Conservation (phyloP, 176 grass and related monocot species). For the Poa pratensis region DNA sequence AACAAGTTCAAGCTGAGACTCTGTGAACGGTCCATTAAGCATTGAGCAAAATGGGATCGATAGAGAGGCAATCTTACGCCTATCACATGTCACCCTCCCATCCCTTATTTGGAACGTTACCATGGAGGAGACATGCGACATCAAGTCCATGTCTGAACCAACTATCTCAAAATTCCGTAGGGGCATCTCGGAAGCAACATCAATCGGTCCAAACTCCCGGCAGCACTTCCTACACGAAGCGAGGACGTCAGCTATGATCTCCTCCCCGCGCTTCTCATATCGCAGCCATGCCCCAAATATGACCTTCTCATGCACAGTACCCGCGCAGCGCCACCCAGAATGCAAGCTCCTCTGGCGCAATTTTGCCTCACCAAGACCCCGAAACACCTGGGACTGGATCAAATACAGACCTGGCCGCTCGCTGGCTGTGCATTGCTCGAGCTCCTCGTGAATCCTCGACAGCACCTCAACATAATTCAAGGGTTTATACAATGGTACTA, state of each 20-base stretch:
- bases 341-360: constrained; percentile 83
- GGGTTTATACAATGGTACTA: constrained; percentile 74
- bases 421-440: constrained; percentile 63
- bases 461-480: constrained; percentile 81
- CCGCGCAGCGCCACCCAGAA: constrained; percentile 69
- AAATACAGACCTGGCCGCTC: constrained; percentile 68
- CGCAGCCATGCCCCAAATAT: constrained; percentile 77
- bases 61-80: constrained; percentile 76
- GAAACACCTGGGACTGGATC: constrained; percentile 90
- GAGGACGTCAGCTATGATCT: constrained; percentile 74
- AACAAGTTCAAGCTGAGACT: constrained; percentile 86
- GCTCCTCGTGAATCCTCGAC: constrained; percentile 85
- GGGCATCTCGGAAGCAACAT: constrained; percentile 72
- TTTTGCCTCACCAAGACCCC: constrained; percentile 80
- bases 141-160: constrained; percentile 22
- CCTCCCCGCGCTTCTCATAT: constrained; percentile 82
- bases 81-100: constrained; percentile 74
- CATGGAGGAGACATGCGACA: constrained; percentile 38
- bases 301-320: constrained; percentile 75
- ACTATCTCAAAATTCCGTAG: constrained; percentile 41
- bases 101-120: constrained; percentile 77
- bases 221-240: constrained; percentile 75
- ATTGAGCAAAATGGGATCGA: constrained; percentile 85
- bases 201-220: constrained; percentile 64
- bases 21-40: constrained; percentile 92